phyloP scores from a whole-genome alignment of 2,329 filamentous ascomycete species.

The Ophiognomonia clavigignenti-juglandacearum region DNA sequence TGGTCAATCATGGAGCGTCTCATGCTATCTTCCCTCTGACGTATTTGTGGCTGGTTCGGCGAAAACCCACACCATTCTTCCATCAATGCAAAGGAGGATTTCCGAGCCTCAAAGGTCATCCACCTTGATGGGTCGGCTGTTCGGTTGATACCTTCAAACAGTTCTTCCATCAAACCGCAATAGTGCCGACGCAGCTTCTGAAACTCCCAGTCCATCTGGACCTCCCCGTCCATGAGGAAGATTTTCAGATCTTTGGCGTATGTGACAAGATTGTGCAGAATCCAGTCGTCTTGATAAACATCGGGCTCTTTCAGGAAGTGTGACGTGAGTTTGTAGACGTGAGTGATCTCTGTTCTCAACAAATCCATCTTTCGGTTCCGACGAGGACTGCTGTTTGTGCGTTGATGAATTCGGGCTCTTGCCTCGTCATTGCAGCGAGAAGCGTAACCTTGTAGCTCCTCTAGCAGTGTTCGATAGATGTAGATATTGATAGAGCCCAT shows the following conservation, averaged over 20 bases:
- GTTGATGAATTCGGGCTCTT: conserved; percentile 78
- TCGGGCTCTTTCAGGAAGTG: conserved; percentile 78
- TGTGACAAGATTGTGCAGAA: conserved; percentile 78
- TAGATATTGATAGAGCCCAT: conserved; percentile 94
- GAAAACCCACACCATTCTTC: conserved; percentile 99
- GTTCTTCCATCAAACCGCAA: conserved; percentile 85
- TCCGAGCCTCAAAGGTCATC: conserved; percentile 96
- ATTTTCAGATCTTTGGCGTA: conserved; percentile 91
- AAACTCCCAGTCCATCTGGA: conserved; percentile 92
- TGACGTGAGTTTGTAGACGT: conserved; percentile 91
- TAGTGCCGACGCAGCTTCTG: conserved; percentile 89
- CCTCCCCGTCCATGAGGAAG: conserved; percentile 90
- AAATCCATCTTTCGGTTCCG: conserved; percentile 81
- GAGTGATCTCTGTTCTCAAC: conserved; percentile 87
- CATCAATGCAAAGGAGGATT: conserved; percentile 94
- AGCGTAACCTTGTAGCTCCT: conserved; percentile 84
- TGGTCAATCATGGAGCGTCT: conserved; percentile 78
- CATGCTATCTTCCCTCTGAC: conserved; percentile 80
- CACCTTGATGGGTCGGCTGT: conserved; percentile 82
- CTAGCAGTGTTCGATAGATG: conserved; percentile 84
- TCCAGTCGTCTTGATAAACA: conserved; percentile 83
- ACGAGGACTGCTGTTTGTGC: conserved; percentile 76
- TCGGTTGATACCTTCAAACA: conserved; percentile 87
- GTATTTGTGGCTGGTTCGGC: conserved; percentile 79
- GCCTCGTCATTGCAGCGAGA: conserved; percentile 84